phyloP scores from a whole-genome alignment of 2,329 filamentous ascomycete species.

The Dactylellina cionopaga region DNA sequence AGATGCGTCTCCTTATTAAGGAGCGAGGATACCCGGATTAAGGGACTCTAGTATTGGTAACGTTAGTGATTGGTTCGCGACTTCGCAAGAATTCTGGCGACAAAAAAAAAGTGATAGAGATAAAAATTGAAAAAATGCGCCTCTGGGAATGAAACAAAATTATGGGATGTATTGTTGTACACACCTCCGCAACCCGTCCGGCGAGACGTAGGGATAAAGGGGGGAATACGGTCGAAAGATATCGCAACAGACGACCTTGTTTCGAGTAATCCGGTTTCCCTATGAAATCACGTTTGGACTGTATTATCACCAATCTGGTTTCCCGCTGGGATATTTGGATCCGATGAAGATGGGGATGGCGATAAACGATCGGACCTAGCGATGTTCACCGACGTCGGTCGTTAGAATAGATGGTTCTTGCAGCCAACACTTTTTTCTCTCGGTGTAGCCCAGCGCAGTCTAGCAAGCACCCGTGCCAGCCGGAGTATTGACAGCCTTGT shows the following conservation, averaged over 20 bases:
- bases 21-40: slow-evolving; percentile 46
- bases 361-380: background rate
- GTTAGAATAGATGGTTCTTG: slow-evolving; percentile 2
- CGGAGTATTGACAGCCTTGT: too few species aligned
- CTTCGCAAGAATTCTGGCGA: background rate
- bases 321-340: background rate
- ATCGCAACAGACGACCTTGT: slow-evolving; percentile 13
- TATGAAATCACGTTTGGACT: slow-evolving; percentile 27
- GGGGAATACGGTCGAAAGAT: slow-evolving; percentile 16
- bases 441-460: too few species aligned
- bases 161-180: slow-evolving; percentile 11
- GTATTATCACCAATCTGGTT: slow-evolving; percentile 5
- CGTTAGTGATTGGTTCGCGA: slow-evolving; percentile 25
- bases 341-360: background rate
- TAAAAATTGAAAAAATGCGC: background rate
- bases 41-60: slow-evolving; percentile 17
- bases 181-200: slow-evolving; percentile 40
- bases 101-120: too few species aligned
- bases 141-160: slow-evolving; percentile 5
- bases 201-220: slow-evolving; percentile 10
- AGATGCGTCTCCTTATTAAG: slow-evolving; percentile 25
- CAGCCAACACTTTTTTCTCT: background rate
- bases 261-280: slow-evolving; percentile 11
- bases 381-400: background rate
- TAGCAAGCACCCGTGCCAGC: too few species aligned